Evolutionary conservation across 148 eudicot species (phyloP).

Genomic region (Beta vulgaris): DNA sequence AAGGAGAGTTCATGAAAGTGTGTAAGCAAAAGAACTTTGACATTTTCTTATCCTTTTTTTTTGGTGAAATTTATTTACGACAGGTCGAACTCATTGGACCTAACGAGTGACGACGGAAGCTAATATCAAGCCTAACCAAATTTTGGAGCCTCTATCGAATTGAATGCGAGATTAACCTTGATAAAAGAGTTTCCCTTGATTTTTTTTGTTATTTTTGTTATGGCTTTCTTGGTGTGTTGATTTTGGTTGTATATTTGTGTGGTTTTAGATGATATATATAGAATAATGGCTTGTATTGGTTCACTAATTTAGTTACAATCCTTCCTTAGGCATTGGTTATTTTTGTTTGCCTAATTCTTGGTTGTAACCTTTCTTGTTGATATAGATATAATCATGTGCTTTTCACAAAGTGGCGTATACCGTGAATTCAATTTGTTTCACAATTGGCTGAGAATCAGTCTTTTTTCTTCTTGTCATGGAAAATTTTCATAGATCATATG

Average conservation of each 20-base stretch:
- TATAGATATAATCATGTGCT: slow-evolving; percentile 16
- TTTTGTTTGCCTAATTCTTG: slow-evolving; percentile 61
- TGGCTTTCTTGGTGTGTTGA: slow-evolving; percentile 43
- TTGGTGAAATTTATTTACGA: neutral
- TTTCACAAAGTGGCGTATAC: neutral
- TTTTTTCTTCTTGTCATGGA: no score
- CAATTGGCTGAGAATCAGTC: no score
- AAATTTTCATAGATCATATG: no score
- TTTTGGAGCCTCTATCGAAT: slow-evolving; percentile 17
- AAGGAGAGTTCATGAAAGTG: neutral
- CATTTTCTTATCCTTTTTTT: neutral
- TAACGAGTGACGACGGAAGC: slow-evolving; percentile 71
- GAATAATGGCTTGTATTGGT: slow-evolving; percentile 32
- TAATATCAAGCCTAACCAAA: slow-evolving; percentile 40
- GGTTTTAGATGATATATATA: slow-evolving; percentile 32
- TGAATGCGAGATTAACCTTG: slow-evolving; percentile 30
- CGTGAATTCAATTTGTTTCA: neutral
- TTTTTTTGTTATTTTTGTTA: slow-evolving; percentile 23
- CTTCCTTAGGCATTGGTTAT: slow-evolving; percentile 65
- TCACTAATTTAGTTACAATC: slow-evolving; percentile 39
- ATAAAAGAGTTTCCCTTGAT: no score
- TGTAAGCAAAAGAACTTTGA: neutral
- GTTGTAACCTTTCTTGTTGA: slow-evolving; percentile 38
- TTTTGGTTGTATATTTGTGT: slow-evolving; percentile 38
- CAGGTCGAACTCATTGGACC: slow-evolving; percentile 84